Base-by-base conservation (phyloP, 2,329 filamentous ascomycete species). In the Thelonectria discophora region DNA sequence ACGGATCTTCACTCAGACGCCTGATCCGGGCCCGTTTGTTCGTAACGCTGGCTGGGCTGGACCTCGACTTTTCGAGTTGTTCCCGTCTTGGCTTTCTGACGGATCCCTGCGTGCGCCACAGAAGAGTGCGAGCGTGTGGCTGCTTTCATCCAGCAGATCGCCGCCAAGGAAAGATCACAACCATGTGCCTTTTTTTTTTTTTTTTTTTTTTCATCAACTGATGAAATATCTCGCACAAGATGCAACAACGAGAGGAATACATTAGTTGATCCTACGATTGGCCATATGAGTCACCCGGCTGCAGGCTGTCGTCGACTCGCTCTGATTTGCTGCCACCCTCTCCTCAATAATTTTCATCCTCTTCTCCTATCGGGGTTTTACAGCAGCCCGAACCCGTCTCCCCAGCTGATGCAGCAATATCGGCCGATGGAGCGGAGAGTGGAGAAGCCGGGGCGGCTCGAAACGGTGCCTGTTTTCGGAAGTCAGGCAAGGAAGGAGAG, bases 381-480 rank as follows among this genome's bases (percentile, higher is more conserved):
- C 58, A 68, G 55, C 20, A 63, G 30, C 51, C 69, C 69, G 69
- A 70, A 20, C 51, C 69, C 67, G 67, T 59, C 63, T 69, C 47
- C 65, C 55, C 49, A 32, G 37, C 46, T 66, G 43, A 51, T 42
- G 18, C 20, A 21, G 27, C 42, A 46, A 55, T 50, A 40, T 45
- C 55, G 55, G 47, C 55, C 51, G 40, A 48, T 46, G 49, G 52
- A 37, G 54, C 40, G 40, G 58, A 45, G 54, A 49, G 61, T 61
- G 55, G 64, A 46, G 47, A 47, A 46, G 63, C 64, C 42, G 42
- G 58, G 64, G 53, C 43, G 43, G 13, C 54, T 39, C 66, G 68
- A 71, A 71, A 69, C 61, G 63, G 62, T 68, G 64, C 45, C 68
- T 64, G 60, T 52, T 66, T 69, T 68, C 24, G 59, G 66, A 46